Base-by-base conservation (phyloP, 139 green algal genomes). In the Auxenochlorella pyrenoidosa region DNA sequence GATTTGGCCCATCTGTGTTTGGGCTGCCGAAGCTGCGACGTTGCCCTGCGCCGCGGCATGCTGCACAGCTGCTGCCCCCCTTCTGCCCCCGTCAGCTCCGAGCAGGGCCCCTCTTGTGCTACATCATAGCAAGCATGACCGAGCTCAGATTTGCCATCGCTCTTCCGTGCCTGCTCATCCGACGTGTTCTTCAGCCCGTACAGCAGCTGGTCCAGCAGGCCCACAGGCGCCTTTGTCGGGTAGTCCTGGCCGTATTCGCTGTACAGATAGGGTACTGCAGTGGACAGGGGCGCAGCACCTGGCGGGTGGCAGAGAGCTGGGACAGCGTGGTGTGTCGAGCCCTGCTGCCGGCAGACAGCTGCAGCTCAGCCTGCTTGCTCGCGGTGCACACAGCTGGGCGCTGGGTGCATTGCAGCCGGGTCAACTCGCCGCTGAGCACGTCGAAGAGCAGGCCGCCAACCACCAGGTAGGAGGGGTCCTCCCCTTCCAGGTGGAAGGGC, bases 181-280 rank as follows among this genome's bases (percentile, higher is more conserved):
- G 75, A 41, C 10, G 30, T 26, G 43, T 72, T 54, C 71, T 83
- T 89, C 26, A 72, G 32, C 22, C 84, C 81, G 40, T 87, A 63
- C 73, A 86, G 92, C 83, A 96, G 87, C 40, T 85, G 85, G 86
- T 98, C 92, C 58, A 99, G 92, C 65, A 99, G 92, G 87, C 95
- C 95, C 15, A 98, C 95, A 28, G 97, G 97, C 21, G 96, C 91
- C 19, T 99, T 94, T 36, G 89, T 96, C 43, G 95, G 88, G 88
- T 96, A 99, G n/a, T 98, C 95, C 38, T 82, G 43, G 13, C 95
- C 95, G 75, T 96, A 97, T 92, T 99, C 96, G 21, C 65, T 90
- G 59, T 88, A 83, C 70, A 97, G 84, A 91, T 95, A 96, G 2
- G 93, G 75, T 16, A 59, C 75, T 41, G 75, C 70, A 76, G 16